phyloP scores from a whole-genome alignment of 345 rosid genomes.

The Citrus reticulata region DNA sequence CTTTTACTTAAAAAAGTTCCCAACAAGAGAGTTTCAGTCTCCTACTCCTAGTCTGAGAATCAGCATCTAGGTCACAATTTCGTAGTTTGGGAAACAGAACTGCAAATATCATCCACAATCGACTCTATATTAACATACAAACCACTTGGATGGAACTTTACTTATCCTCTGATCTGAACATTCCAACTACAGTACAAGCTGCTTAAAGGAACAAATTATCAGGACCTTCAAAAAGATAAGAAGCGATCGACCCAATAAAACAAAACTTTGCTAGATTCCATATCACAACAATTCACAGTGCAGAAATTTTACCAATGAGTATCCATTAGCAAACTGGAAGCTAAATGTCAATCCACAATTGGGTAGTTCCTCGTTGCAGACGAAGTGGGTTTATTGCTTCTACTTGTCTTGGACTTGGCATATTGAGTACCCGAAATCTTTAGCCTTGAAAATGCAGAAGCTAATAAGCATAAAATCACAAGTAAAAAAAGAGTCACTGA shows the following conservation, averaged over 20 bases:
- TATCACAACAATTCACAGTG: neutral
- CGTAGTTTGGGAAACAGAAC: neutral
- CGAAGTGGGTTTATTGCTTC: slow-evolving; percentile 15
- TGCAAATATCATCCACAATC: neutral
- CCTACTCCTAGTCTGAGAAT: neutral
- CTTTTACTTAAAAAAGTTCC: neutral
- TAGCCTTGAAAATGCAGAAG: slow-evolving; percentile 14
- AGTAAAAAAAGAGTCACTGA: neutral
- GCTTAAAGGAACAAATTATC: neutral
- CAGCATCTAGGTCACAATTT: neutral
- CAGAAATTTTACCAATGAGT: neutral
- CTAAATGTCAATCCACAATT: neutral
- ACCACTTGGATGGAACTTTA: neutral
- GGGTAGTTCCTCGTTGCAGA: neutral
- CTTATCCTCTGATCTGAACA: neutral
- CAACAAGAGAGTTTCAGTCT: neutral
- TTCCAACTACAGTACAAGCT: neutral
- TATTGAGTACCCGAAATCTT: slow-evolving; percentile 13
- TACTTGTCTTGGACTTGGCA: slow-evolving; percentile 2
- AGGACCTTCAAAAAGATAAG: too few species aligned
- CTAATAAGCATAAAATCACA: neutral
- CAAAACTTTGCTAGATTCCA: neutral
- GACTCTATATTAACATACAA: neutral
- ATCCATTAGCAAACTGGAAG: neutral
- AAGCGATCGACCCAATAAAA: neutral